These are phyloP conservation scores for Amanita subjunquillea DNA, from an alignment of 768 basidiomycete genomes.

Conservation along the genomic window DNA sequence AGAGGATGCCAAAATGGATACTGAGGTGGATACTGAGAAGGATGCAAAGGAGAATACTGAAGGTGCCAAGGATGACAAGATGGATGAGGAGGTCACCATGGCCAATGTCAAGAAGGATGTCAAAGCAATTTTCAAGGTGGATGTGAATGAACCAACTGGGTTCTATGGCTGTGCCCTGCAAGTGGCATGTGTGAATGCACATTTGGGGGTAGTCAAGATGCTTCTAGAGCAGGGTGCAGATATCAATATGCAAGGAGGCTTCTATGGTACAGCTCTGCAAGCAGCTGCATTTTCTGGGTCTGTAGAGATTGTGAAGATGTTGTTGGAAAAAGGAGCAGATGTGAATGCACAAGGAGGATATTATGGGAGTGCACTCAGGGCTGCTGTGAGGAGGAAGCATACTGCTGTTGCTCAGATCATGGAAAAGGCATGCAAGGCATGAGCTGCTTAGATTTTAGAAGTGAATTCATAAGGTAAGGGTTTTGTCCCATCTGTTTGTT, in stretches of 20 bases:
- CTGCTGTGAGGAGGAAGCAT: background rate
- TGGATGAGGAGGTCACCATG: background rate
- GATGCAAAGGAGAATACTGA: too few species aligned
- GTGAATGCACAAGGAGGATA: background rate
- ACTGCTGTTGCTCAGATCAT: background rate
- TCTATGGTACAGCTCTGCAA: background rate
- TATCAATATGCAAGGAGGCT: background rate
- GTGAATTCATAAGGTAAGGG: too few species aligned
- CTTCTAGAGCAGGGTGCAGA: background rate
- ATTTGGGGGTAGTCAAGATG: background rate
- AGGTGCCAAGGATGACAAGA: too few species aligned
- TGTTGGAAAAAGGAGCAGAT: constrained; percentile 1
- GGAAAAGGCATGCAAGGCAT: background rate
- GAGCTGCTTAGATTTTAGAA: background rate
- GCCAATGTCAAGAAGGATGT: background rate
- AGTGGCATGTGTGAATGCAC: background rate
- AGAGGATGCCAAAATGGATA: too few species aligned
- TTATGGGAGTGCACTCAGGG: background rate
- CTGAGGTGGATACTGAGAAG: too few species aligned
- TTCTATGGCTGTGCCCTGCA: background rate
- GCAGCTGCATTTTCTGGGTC: background rate
- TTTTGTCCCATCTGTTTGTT: too few species aligned
- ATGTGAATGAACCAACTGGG: background rate
- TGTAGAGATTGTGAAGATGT: background rate
- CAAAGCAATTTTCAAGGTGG: background rate